Evolutionary conservation across 768 basidiomycete species (phyloP), one percentile per base, ranked within the genome.

Genomic region (Lactifluus rugatus): DNA sequence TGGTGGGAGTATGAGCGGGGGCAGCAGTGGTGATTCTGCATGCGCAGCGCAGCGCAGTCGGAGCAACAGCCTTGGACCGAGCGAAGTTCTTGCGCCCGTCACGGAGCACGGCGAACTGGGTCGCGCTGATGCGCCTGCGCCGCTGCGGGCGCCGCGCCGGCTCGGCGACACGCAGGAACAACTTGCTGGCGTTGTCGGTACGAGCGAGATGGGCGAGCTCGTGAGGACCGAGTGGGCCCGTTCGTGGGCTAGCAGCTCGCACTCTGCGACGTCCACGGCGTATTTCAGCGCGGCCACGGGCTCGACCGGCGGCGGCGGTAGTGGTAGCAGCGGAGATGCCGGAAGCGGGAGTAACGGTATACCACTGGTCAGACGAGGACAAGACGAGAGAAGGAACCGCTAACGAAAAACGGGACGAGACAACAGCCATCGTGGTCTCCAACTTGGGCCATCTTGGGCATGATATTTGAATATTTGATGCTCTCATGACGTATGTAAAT

Each of bases 91-190:
- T 6, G 48, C 62, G 25, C 60, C 62, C 1, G 62, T 63, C 13
- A 63, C 62, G 42, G 62, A 63, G 37, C 56, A 52, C 10, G 60
- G 60, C 31, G 62, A 61, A 26, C 37, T 58, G 1, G 57, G 51
- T 1, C 42, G 48, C 16, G 54, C 37, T 2, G 52, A 48, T 9
- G 17, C 19, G 9, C 41, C 21, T n/a, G n/a, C n/a, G 13, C 28
- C 11, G 32, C 23, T 44, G 11, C 9, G 21, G 8, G 8, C 23
- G 13, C 50, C 44, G 5, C 50, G 45, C 1, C 34, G 44, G 37
- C 17, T 39, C 36, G 37, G 50, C n/a, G 44, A 39, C 5, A 39
- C 57, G 21, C 45, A 50, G 17, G 57, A 52, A 4, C 34, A 52
- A 1, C 21, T 34, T 4, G 39, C 28, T n/a, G 28, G 52, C 19